Evolutionary conservation across 2,329 filamentous ascomycete genomes (phyloP).

Genomic region (Diaporthe capsici): DNA sequence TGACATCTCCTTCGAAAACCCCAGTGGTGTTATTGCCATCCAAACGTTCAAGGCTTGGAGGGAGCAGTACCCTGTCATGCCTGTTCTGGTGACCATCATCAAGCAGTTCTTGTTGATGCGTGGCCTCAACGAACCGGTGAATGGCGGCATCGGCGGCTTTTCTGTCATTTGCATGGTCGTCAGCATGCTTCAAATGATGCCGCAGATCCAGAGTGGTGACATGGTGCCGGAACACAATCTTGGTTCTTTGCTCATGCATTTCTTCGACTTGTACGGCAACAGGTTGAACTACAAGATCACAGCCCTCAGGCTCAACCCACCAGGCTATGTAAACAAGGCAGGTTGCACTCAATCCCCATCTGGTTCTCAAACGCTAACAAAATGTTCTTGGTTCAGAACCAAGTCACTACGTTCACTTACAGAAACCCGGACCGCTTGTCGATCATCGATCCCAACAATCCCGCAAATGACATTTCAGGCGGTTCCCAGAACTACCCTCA

Average conservation of each 20-base stretch:
- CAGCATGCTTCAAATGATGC: constrained; percentile 86
- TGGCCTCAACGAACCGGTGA: constrained; percentile 90
- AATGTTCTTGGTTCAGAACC: constrained; percentile 51
- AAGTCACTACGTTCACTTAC: constrained; percentile 64
- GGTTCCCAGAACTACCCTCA: constrained; percentile 80
- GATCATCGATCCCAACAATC: constrained; percentile 92
- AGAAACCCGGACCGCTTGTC: constrained; percentile 78
- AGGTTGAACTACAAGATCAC: constrained; percentile 78
- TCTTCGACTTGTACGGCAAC: constrained; percentile 91
- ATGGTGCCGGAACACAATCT: constrained; percentile 76
- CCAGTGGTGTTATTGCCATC: constrained; percentile 84
- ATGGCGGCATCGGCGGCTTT: constrained; percentile 93
- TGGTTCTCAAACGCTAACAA: constrained; percentile 18
- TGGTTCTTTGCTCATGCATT: constrained; percentile 86
- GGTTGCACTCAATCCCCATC: constrained; percentile 45
- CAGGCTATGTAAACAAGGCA: constrained; percentile 84
- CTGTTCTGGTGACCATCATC: constrained; percentile 85
- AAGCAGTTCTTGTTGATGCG: constrained; percentile 95
- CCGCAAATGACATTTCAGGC: constrained; percentile 89
- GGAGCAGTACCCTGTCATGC: constrained; percentile 84
- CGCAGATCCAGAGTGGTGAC: constrained; percentile 74
- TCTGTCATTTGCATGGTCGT: constrained; percentile 94
- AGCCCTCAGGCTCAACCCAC: constrained; percentile 83
- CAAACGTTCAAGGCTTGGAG: constrained; percentile 88
- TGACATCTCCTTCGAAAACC: constrained; percentile 95